Conservation (phyloP, 2,329 filamentous ascomycete genomes). For the Torrubiellomyces zombiae region DNA sequence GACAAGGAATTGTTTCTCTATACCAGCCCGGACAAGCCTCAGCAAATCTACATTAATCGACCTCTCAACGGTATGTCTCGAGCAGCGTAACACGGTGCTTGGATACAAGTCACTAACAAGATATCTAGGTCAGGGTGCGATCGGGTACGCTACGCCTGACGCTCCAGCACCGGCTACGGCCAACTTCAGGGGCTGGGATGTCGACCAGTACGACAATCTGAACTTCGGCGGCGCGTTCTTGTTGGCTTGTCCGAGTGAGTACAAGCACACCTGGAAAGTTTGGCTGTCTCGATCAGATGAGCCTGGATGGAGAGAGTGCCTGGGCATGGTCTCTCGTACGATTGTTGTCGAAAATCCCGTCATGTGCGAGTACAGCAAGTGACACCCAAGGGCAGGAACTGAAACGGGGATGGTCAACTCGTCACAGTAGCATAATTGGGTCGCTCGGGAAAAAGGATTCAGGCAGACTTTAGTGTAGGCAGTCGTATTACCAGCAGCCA, state of each 20-base stretch:
- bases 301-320: conserved; percentile 20
- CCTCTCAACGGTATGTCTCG: conserved; percentile 36
- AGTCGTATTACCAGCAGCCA: too few species aligned
- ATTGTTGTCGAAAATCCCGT: conserved; percentile 13
- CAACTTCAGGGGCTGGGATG: conserved; percentile 29
- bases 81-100: background rate
- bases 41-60: conserved; percentile 36
- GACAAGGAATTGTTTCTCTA: conserved; percentile 32
- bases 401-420: too few species aligned
- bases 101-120: conserved; percentile 1
- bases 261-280: conserved; percentile 24
- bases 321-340: conserved; percentile 17
- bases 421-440: too few species aligned
- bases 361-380: conserved; percentile 19
- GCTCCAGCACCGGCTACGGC: conserved; percentile 20
- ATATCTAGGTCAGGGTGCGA: conserved; percentile 26
- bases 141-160: conserved; percentile 34
- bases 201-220: conserved; percentile 26
- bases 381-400: too few species aligned
- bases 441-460: too few species aligned
- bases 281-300: too few species aligned
- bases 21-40: conserved; percentile 19
- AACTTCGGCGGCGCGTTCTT: conserved; percentile 26
- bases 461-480: too few species aligned
- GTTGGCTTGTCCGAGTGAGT: conserved; percentile 34